Evolutionary conservation across 1,284 basidiomycete species (phyloP), one percentile per base, ranked within the genome.

Genomic region (Ceratobasidium sp.): DNA sequence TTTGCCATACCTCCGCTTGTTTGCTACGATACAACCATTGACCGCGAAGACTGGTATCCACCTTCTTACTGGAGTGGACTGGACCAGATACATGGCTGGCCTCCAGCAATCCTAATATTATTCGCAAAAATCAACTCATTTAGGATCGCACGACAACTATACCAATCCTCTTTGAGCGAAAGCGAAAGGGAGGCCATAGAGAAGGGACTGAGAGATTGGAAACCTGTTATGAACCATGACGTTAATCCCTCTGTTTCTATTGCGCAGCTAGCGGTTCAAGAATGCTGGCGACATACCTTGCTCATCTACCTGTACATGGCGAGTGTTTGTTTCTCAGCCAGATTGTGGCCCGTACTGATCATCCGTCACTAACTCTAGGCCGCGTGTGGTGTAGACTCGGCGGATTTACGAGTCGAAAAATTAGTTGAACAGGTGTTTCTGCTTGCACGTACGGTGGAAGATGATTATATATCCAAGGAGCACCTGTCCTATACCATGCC

Each of bases 301-400:
- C 45, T 47, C 1, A 50, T 62, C 20, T 50, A 62, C 45, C n/a
- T 62, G 45, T 62, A 62, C 29, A 62, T 49, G 43, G 56, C 45
- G 38, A 58, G 56, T 25, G 17, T 15, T 15, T 7, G n/a, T n/a
- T 15, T n/a, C 27, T 6, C 27, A 13, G n/a, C 20, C 20, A 22
- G 13, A 58, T 29, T 3, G 7, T 22, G 1, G 32, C 38, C 40
- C 38, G 22, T 45, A 10, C 17, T 40, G n/a, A 6, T n/a, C 10
- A 27, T 52, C n/a, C 27, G 15, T 4, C n/a, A 25, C n/a, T n/a
- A n/a, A n/a, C 29, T 45, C 20, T n/a, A 58, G 56, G 42, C n/a
- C 8, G 42, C 32, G n/a, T 58, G 56, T 22, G 27, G 42, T 1
- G 40, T 31, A 38, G 40, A 12, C 15, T 58, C 56, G 7, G 56